Evolutionary conservation across 2,329 filamentous ascomycete genomes (phyloP).

Genomic region (Eutypella sp.): DNA sequence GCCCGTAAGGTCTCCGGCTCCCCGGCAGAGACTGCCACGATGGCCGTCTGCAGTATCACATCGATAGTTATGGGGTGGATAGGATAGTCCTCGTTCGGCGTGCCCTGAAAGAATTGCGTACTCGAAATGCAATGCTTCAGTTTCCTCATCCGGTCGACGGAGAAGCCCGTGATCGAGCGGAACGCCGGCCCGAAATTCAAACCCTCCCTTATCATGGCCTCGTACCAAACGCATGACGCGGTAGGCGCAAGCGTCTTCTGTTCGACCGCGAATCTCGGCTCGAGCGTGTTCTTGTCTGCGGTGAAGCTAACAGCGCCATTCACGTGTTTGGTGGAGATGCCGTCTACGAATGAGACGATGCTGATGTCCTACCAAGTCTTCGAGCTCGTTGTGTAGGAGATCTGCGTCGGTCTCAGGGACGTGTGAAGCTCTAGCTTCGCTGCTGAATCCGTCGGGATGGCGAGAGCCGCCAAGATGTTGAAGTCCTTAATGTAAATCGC

Average conservation of each 20-base stretch:
- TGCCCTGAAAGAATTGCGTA: conserved; percentile 1
- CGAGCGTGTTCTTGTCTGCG: background rate
- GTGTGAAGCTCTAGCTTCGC: conserved; percentile 4
- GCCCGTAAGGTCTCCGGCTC: conserved; percentile 3
- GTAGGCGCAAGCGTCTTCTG: conserved; percentile 3
- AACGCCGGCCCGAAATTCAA: conserved; percentile 11
- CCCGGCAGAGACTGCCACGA: conserved; percentile 2
- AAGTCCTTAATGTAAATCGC: conserved; percentile 8
- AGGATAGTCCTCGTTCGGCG: conserved; percentile 2
- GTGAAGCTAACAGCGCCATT: conserved; percentile 3
- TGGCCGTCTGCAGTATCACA: conserved; percentile 5
- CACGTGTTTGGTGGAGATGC: conserved; percentile 2
- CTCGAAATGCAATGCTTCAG: background rate
- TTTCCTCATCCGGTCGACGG: conserved; percentile 3
- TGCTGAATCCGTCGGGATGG: background rate
- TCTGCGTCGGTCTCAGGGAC: background rate
- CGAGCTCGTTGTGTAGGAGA: conserved; percentile 2
- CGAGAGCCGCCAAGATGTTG: conserved; percentile 9
- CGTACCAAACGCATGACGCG: conserved; percentile 11
- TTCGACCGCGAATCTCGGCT: background rate
- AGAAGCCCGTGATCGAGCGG: conserved; percentile 5
- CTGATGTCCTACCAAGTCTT: conserved; percentile 8
- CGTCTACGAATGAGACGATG: conserved; percentile 1
- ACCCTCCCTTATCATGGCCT: conserved; percentile 5
- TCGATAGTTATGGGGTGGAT: conserved; percentile 9